phyloP scores from a whole-genome alignment of 805 yeast species.

The Saturnispora zaruensis region DNA sequence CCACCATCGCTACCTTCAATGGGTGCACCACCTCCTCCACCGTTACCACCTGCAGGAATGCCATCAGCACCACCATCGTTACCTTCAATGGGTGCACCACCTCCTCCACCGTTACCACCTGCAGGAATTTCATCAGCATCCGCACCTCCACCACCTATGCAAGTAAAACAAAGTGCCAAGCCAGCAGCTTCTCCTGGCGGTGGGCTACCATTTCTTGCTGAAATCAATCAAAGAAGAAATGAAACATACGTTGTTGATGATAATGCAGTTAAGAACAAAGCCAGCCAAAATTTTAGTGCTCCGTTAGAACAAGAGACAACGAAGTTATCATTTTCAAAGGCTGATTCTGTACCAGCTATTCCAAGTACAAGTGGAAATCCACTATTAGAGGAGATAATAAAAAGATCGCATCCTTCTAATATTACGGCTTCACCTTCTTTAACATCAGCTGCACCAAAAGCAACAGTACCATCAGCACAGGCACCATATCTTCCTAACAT shows the following conservation, averaged over 20 bases:
- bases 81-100: constrained; percentile 17
- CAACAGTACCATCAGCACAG: constrained; percentile 7
- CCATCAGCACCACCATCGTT: constrained; percentile 21
- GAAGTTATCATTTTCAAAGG: constrained; percentile 8
- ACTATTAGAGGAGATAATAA: constrained; percentile 12
- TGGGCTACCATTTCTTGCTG: constrained; percentile 48
- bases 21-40: constrained; percentile 8
- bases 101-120: constrained; percentile 18
- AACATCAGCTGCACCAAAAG: constrained; percentile 14
- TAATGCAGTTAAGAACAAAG: constrained; percentile 15
- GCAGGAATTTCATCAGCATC: constrained; percentile 16
- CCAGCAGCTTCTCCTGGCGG: constrained; percentile 26
- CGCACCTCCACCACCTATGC: constrained; percentile 16
- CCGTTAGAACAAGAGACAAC: constrained; percentile 16
- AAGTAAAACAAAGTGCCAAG: constrained; percentile 7
- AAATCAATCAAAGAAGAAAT: constrained; percentile 47
- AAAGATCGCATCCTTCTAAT: constrained; percentile 16
- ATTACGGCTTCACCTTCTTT: background rate
- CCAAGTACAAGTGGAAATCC: constrained; percentile 11
- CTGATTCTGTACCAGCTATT: constrained; percentile 16
- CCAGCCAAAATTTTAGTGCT: constrained; percentile 22
- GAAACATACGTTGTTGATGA: constrained; percentile 42
- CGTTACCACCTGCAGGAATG: constrained; percentile 13
- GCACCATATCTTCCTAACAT: constrained; percentile 28
- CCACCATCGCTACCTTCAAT: constrained; percentile 11